Percentiles rank a stretch among this genome's conserved stretches.
Conservation (phyloP, 176 grass and related monocot species). For the Panicum miliaceum region DNA sequence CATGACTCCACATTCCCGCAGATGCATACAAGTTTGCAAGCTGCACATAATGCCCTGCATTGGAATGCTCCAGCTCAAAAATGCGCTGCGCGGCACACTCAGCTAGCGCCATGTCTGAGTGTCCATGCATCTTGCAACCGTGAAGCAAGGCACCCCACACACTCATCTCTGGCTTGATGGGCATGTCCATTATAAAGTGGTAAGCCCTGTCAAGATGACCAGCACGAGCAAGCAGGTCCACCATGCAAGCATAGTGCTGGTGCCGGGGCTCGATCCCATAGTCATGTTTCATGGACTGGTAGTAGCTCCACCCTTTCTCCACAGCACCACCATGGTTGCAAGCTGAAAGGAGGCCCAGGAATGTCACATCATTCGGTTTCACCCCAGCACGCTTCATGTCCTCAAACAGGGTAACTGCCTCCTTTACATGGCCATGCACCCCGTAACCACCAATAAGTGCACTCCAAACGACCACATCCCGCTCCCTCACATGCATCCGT, state of each 20-base stretch:
- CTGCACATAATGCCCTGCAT: slow-evolving; percentile 77
- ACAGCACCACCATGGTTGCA: slow-evolving; percentile 64
- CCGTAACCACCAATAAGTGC: slow-evolving; percentile 66
- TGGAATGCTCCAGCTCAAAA: slow-evolving; percentile 64
- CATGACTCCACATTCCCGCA: slow-evolving; percentile 70
- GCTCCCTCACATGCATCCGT: slow-evolving; percentile 21
- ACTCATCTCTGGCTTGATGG: slow-evolving; percentile 60
- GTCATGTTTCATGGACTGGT: slow-evolving; percentile 63
- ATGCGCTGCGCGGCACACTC: slow-evolving; percentile 54
- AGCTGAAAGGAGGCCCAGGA: slow-evolving; percentile 66
- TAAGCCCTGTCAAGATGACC: slow-evolving; percentile 64
- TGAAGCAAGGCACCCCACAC: slow-evolving; percentile 81
- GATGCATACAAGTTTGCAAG: slow-evolving; percentile 84
- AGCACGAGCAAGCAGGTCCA: slow-evolving; percentile 72
- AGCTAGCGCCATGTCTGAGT: slow-evolving; percentile 59
- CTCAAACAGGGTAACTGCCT: slow-evolving; percentile 57
- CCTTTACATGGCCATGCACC: slow-evolving; percentile 55
- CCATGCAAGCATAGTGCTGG: slow-evolving; percentile 72
- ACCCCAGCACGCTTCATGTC: slow-evolving; percentile 60
- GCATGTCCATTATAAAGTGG: slow-evolving; percentile 61
- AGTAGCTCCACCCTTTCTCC: slow-evolving; percentile 74
- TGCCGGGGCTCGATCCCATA: slow-evolving; percentile 63
- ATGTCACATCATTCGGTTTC: slow-evolving; percentile 69
- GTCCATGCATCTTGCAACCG: slow-evolving; percentile 62
- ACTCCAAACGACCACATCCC: slow-evolving; percentile 81